A percentile compares a stretch with the other conserved stretches of the same genome.
Conservation (phyloP, 192 early-diverging fungal genomes). For the Spizellomyces sp. region DNA sequence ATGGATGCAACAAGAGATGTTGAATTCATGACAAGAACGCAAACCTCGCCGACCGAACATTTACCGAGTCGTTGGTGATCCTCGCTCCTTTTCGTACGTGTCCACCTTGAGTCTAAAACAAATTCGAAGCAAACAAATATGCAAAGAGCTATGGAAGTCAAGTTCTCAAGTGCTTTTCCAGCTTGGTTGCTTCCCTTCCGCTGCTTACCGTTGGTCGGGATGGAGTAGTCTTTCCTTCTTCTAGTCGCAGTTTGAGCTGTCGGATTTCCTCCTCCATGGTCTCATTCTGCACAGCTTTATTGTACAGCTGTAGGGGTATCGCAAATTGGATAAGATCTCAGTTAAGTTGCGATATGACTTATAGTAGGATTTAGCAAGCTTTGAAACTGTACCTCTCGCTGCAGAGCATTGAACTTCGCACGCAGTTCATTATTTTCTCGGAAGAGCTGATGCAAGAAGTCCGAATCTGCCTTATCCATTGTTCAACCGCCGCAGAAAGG, state of each 20-base stretch:
- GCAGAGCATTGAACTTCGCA: conserved; percentile 44
- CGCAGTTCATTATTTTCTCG: conserved; percentile 61
- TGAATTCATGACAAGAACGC: neutral
- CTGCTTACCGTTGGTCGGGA: conserved; percentile 28
- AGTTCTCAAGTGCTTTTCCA: neutral
- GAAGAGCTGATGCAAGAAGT: conserved; percentile 58
- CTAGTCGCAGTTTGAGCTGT: conserved; percentile 36
- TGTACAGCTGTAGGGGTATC: conserved; percentile 45
- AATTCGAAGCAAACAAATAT: neutral
- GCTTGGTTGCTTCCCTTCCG: neutral
- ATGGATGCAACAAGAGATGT: neutral
- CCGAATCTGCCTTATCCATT: conserved; percentile 60
- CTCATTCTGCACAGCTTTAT: conserved; percentile 50
- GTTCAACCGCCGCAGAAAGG: neutral
- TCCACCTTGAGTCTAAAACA: conserved; percentile 21
- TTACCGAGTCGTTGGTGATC: conserved; percentile 21
- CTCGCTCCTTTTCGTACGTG: conserved; percentile 13
- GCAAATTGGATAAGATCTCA: conserved; percentile 3
- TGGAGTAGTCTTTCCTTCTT: conserved; percentile 13
- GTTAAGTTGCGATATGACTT: neutral
- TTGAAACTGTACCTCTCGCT: conserved; percentile 45
- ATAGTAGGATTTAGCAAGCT: neutral
- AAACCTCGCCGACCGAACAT: neutral
- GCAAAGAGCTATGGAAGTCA: neutral
- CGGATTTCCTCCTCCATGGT: conserved; percentile 50